Conservation (phyloP, 2,329 filamentous ascomycete genomes). For the Venturia oleaginea region DNA sequence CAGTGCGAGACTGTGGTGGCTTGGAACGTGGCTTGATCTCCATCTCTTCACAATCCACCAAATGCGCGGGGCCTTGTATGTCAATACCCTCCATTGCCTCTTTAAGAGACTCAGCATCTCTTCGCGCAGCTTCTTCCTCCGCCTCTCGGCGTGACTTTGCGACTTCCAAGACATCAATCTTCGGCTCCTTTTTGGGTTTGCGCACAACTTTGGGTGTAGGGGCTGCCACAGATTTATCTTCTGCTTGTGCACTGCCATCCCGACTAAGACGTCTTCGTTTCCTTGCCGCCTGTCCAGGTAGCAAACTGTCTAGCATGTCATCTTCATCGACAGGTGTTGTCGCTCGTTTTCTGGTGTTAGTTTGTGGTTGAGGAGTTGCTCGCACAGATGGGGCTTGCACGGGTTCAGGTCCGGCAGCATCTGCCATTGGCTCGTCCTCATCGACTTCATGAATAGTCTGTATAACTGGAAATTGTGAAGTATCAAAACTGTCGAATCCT, state of each 20-base stretch:
- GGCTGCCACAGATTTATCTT: conserved; percentile 19
- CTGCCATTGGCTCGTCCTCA: conserved; percentile 3
- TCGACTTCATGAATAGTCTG: background rate
- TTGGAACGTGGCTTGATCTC: conserved; percentile 40
- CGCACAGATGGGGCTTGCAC: conserved; percentile 12
- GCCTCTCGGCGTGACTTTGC: conserved; percentile 46
- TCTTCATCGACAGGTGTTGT: conserved; percentile 29
- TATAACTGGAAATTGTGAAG: conserved; percentile 4
- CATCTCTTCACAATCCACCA: conserved; percentile 72
- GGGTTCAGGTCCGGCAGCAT: background rate
- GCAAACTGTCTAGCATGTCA: conserved; percentile 60
- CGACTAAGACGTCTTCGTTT: conserved; percentile 60
- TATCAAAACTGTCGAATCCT: conserved; percentile 30
- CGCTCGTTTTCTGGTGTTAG: conserved; percentile 23
- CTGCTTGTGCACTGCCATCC: conserved; percentile 22
- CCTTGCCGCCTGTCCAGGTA: conserved; percentile 66
- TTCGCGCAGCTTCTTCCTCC: conserved; percentile 45
- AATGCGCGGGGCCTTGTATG: conserved; percentile 60
- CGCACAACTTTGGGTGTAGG: conserved; percentile 24
- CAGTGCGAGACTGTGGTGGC: conserved; percentile 15
- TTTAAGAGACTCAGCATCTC: conserved; percentile 56
- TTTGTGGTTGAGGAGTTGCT: conserved; percentile 20
- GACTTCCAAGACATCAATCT: conserved; percentile 60
- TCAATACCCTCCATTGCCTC: conserved; percentile 55
- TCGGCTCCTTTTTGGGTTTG: conserved; percentile 45